These are phyloP conservation scores for Candida ulmi DNA, from an alignment of 805 yeast genomes.

Conservation along the genomic window DNA sequence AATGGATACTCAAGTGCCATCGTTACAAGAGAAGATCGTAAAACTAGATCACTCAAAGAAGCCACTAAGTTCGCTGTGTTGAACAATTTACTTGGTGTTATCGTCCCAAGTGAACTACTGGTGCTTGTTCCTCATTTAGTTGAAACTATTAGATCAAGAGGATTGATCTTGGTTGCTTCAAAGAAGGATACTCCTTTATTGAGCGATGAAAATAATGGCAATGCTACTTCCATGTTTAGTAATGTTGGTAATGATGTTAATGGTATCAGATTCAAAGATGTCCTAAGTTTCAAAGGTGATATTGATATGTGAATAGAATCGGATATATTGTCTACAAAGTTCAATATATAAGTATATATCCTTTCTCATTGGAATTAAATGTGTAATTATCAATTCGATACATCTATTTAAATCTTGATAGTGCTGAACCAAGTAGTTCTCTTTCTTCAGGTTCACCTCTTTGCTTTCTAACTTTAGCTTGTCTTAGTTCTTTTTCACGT, in stretches of 20 bases:
- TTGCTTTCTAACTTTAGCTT: slow-evolving; percentile 38
- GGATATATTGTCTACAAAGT: too few species aligned
- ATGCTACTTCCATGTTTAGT: slow-evolving; percentile 5
- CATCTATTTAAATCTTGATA: slow-evolving; percentile 30
- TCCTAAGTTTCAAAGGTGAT: slow-evolving; percentile 61
- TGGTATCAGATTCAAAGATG: slow-evolving; percentile 60
- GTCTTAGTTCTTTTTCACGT: slow-evolving; percentile 67
- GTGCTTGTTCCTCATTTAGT: slow-evolving; percentile 70
- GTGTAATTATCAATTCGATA: background rate
- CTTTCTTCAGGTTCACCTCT: slow-evolving; percentile 47
- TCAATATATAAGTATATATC: too few species aligned
- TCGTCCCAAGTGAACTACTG: slow-evolving; percentile 67
- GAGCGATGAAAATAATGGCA: slow-evolving; percentile 8
- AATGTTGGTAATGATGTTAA: slow-evolving; percentile 35
- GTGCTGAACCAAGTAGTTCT: slow-evolving; percentile 34
- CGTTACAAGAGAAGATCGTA: slow-evolving; percentile 30
- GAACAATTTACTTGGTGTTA: slow-evolving; percentile 82
- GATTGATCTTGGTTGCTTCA: slow-evolving; percentile 77
- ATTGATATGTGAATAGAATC: slow-evolving; percentile 34
- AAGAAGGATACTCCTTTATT: slow-evolving; percentile 28
- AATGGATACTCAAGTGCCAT: slow-evolving; percentile 31
- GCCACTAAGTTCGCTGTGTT: slow-evolving; percentile 75
- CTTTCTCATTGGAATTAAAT: too few species aligned
- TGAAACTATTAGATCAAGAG: slow-evolving; percentile 70
- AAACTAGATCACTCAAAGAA: slow-evolving; percentile 69